Conservation (phyloP, 2,329 filamentous ascomycete genomes). For the Dichotomopilus funicola region DNA sequence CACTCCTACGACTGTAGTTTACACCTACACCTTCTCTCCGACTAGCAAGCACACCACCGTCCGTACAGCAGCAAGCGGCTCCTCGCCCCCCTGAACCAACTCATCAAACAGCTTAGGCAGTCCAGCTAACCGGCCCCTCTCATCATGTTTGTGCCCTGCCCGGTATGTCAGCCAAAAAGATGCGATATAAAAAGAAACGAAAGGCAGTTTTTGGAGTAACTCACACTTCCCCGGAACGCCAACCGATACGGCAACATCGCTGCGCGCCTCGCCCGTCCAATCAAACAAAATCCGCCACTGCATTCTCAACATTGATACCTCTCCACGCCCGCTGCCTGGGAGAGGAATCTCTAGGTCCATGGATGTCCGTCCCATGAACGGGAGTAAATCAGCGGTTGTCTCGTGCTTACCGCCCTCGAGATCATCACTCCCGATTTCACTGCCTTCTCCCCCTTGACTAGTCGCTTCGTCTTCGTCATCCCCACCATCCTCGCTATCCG, state of each 20-base stretch:
- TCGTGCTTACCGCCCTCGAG: constrained; percentile 16
- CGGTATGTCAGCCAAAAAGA: constrained; percentile 9
- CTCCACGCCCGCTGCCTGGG: constrained; percentile 24
- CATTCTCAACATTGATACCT: constrained; percentile 35
- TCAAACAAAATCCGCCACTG: constrained; percentile 62
- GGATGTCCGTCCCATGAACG: constrained; percentile 47
- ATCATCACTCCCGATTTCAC: constrained; percentile 20
- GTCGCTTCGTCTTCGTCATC: constrained; percentile 19
- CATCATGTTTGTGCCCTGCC: constrained; percentile 55
- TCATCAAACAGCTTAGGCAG: constrained; percentile 56
- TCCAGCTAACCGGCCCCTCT: constrained; percentile 47
- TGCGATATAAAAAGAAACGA: neutral
- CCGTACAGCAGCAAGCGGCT: constrained; percentile 50
- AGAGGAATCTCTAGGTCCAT: constrained; percentile 44
- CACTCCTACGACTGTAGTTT: neutral
- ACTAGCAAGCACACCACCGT: constrained; percentile 55
- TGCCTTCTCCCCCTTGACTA: constrained; percentile 17
- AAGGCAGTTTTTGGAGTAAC: constrained; percentile 27
- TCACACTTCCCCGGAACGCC: constrained; percentile 58
- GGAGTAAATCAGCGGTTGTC: constrained; percentile 42
- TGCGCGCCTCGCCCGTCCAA: constrained; percentile 66
- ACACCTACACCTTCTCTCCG: constrained; percentile 29
- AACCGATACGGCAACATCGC: constrained; percentile 46
- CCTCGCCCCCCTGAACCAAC: constrained; percentile 49
- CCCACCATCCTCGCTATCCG: neutral